Evolutionary conservation across 148 eudicot species (phyloP).

Genomic region (Camellia japonica): DNA sequence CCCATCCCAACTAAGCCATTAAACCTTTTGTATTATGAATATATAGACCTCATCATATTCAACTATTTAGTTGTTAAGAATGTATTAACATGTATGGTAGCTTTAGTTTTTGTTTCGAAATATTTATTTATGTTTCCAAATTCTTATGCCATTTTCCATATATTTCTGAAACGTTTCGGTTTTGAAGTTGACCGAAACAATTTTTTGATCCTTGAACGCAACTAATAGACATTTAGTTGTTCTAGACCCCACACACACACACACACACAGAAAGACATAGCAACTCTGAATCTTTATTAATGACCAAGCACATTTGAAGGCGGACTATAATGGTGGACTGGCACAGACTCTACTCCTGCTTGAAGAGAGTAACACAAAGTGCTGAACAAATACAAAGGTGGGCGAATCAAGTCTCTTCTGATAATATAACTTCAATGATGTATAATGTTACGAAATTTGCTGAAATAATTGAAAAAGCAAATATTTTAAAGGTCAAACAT

Average conservation of each 20-base stretch:
- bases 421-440: not conserved
- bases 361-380: not conserved
- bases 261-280: not conserved
- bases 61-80: no score
- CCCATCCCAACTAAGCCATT: no score
- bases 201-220: no score
- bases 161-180: no score
- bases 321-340: not conserved
- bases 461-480: not conserved
- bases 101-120: no score
- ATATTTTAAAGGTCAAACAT: not conserved
- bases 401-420: not conserved
- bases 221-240: slow-evolving; percentile 13
- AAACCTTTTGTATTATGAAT: no score
- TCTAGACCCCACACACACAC: not conserved
- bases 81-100: no score
- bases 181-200: no score
- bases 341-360: not conserved
- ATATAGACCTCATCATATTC: no score
- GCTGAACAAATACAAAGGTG: not conserved
- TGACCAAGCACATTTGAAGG: not conserved
- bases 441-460: not conserved
- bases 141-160: no score
- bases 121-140: no score
- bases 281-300: not conserved